Evolutionary conservation across 2,329 filamentous ascomycete genomes (phyloP).

Genomic region (Aspergillus pseudoviridinutans): DNA sequence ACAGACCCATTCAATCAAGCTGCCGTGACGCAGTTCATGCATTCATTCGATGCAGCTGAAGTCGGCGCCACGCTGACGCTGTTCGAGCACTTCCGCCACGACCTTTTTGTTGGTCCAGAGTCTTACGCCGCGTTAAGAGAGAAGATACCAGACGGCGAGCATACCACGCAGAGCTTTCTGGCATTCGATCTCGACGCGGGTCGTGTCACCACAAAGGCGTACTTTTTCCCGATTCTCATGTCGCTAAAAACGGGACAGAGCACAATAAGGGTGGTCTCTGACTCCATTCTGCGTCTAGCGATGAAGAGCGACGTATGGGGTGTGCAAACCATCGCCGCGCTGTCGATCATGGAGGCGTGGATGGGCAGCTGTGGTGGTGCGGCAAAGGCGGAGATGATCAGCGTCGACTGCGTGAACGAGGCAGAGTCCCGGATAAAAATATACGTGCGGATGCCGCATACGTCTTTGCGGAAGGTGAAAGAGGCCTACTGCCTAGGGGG

Average conservation of each 20-base stretch:
- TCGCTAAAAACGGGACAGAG: neutral
- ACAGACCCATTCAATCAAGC: slow-evolving; percentile 1
- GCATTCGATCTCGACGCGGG: neutral
- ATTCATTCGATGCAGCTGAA: neutral
- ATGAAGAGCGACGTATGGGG: neutral
- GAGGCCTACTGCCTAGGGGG: neutral
- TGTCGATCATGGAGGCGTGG: neutral
- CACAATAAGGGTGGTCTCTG: neutral
- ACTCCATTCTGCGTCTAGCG: neutral
- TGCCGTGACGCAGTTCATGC: neutral
- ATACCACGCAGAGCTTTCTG: neutral
- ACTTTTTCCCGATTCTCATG: neutral
- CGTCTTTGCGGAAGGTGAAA: neutral
- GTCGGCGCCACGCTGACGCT: neutral
- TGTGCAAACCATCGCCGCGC: neutral
- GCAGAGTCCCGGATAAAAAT: neutral
- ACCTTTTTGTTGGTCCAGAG: neutral
- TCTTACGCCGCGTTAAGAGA: neutral
- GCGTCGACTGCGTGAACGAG: neutral
- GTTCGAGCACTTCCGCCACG: slow-evolving; percentile 2
- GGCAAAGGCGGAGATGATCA: neutral
- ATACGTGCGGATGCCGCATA: neutral
- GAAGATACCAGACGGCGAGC: neutral
- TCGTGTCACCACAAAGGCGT: neutral
- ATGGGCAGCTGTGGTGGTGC: neutral